These are phyloP conservation scores for Heterobasidion annosum DNA, from an alignment of 1,284 basidiomycete species.

Conservation along the genomic window DNA sequence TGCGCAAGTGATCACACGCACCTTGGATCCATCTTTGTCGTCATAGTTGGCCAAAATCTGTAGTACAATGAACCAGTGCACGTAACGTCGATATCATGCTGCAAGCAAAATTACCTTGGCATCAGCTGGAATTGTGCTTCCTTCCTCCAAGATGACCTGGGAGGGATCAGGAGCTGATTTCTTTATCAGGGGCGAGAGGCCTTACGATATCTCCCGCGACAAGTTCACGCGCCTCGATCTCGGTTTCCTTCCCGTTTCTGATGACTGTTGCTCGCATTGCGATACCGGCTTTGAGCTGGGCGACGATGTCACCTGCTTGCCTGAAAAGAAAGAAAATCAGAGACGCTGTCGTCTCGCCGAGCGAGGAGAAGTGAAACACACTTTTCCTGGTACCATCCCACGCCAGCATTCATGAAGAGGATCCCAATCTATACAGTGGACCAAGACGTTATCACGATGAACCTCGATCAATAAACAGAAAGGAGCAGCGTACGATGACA, in stretches of 20 bases:
- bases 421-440: conserved; percentile 23
- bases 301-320: conserved; percentile 39
- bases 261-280: conserved; percentile 34
- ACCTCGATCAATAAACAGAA: neutral
- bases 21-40: conserved; percentile 28
- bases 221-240: conserved; percentile 42
- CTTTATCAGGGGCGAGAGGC: neutral
- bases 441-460: neutral
- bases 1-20: conserved; percentile 5
- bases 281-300: conserved; percentile 46
- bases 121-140: conserved; percentile 41
- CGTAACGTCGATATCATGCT: conserved; percentile 1
- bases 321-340: neutral
- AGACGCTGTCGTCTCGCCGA: neutral
- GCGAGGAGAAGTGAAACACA: neutral
- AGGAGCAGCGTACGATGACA: conserved; percentile 28
- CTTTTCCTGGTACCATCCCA: conserved; percentile 52
- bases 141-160: conserved; percentile 29
- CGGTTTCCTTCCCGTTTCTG: conserved; percentile 34
- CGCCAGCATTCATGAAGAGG: conserved; percentile 33
- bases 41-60: conserved; percentile 34
- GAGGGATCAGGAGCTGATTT: too few species aligned
- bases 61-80: conserved; percentile 19
- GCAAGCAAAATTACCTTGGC: conserved; percentile 20
- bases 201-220: conserved; percentile 42